A percentile compares a stretch with the other conserved stretches of the same genome.
Evolutionary conservation across 2,329 filamentous ascomycete species (phyloP).

Genomic region (Metarhizium robertsii): DNA sequence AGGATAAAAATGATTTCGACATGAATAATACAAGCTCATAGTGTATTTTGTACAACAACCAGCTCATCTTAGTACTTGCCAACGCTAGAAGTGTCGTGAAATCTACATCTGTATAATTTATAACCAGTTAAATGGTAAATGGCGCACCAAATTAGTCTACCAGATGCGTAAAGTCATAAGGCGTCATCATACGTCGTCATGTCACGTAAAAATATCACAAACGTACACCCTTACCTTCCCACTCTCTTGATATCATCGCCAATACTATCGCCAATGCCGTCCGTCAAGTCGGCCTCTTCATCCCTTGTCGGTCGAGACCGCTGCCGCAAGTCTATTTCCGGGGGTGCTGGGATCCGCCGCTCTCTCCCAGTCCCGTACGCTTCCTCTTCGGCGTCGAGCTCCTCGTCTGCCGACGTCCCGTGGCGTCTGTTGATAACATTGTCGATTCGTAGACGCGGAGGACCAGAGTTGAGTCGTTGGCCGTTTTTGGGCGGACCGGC

Average conservation of each 20-base stretch:
- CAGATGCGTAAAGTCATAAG: conserved; percentile 2
- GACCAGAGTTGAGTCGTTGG: conserved; percentile 24
- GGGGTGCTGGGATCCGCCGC: neutral
- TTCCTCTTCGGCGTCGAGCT: conserved; percentile 1
- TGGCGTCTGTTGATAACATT: conserved; percentile 27
- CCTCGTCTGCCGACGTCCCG: conserved; percentile 8
- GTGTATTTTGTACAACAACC: no score
- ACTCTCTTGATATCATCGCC: conserved; percentile 1
- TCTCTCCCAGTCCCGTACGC: neutral
- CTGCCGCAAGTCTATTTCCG: neutral
- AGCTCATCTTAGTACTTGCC: no score
- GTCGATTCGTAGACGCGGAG: conserved; percentile 28
- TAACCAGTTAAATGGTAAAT: neutral
- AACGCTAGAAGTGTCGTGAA: neutral
- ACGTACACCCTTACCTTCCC: neutral
- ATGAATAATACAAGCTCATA: neutral
- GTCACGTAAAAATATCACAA: neutral
- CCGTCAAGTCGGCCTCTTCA: neutral
- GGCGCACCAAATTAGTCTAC: neutral
- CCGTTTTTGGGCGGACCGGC: conserved; percentile 29
- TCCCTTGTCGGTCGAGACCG: neutral
- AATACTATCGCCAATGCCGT: neutral
- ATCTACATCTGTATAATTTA: neutral
- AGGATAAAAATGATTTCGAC: neutral
- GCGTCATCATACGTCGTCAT: neutral